Percentiles rank a stretch among this genome's conserved stretches.
Evolutionary conservation across 2,329 filamentous ascomycete species (phyloP).

Genomic region (Colletotrichum kahawae): DNA sequence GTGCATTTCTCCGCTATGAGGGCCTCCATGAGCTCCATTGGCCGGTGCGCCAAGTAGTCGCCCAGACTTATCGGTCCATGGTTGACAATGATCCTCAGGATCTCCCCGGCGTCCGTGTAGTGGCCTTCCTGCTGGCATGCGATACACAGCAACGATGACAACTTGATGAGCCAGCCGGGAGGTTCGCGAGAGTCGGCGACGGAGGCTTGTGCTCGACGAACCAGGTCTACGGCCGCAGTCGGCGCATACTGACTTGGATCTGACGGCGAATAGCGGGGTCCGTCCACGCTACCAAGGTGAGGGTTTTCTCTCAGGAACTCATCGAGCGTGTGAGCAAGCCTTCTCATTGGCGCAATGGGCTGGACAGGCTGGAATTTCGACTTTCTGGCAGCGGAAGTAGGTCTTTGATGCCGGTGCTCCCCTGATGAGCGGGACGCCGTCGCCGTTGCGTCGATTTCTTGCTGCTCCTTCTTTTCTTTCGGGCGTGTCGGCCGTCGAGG

Average conservation of each 20-base stretch:
- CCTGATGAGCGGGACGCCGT: background rate
- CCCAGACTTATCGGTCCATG: background rate
- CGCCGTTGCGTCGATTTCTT: background rate
- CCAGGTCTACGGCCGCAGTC: constrained; percentile 1
- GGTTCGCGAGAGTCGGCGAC: background rate
- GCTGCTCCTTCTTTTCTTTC: background rate
- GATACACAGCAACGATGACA: constrained; percentile 8
- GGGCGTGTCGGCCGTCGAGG: background rate
- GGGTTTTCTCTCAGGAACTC: background rate
- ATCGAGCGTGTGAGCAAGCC: background rate
- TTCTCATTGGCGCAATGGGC: background rate
- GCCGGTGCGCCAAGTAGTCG: background rate
- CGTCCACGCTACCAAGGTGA: background rate
- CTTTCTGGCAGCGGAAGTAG: background rate
- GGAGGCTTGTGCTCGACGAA: constrained; percentile 1
- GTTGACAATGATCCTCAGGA: background rate
- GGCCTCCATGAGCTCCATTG: background rate
- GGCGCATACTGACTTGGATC: background rate
- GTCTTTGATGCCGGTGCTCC: background rate
- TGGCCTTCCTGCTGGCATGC: constrained; percentile 14
- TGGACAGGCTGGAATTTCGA: background rate
- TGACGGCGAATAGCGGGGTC: background rate
- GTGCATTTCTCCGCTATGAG: background rate
- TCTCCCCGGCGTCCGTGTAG: background rate
- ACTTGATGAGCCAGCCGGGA: constrained; percentile 12